Evolutionary conservation across 768 basidiomycete species (phyloP).

Genomic region (Termitomyces sp.): DNA sequence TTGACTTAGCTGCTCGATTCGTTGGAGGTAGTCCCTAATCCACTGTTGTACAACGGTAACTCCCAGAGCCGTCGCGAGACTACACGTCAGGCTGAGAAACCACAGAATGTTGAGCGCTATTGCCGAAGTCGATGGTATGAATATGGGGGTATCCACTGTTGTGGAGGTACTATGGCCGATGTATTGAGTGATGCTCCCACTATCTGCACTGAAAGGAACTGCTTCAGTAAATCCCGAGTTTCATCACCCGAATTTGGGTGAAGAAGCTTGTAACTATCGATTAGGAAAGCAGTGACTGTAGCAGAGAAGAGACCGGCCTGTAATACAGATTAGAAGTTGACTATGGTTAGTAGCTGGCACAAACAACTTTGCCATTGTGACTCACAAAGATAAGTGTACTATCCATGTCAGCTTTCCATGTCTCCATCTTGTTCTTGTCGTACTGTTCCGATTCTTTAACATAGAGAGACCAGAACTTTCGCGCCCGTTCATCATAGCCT

Average conservation of each 20-base stretch:
- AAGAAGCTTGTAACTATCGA: conserved; percentile 30
- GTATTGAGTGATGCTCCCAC: conserved; percentile 2
- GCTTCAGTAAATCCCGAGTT: conserved; percentile 21
- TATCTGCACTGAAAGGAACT: conserved; percentile 13
- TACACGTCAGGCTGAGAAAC: conserved; percentile 26
- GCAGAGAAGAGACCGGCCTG: conserved; percentile 42
- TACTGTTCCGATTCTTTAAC: background rate
- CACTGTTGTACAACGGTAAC: conserved; percentile 20
- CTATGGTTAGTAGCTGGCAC: no score
- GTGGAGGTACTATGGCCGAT: background rate
- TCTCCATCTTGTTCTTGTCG: conserved; percentile 2
- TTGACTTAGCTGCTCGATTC: background rate
- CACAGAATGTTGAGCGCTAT: conserved; percentile 25
- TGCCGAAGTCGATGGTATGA: conserved; percentile 13
- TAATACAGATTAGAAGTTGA: no score
- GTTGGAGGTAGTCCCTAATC: conserved; percentile 2
- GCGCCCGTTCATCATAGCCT: conserved; percentile 4
- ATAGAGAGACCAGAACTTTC: conserved; percentile 1
- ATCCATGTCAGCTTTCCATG: conserved; percentile 15
- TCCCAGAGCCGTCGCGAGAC: conserved; percentile 20
- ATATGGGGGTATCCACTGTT: background rate
- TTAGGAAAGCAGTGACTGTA: conserved; percentile 33
- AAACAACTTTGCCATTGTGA: background rate
- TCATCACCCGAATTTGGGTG: conserved; percentile 23
- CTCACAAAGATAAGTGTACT: conserved; percentile 26